Conservation (phyloP, 306 rosid genomes). For the Carpinus fangiana region DNA sequence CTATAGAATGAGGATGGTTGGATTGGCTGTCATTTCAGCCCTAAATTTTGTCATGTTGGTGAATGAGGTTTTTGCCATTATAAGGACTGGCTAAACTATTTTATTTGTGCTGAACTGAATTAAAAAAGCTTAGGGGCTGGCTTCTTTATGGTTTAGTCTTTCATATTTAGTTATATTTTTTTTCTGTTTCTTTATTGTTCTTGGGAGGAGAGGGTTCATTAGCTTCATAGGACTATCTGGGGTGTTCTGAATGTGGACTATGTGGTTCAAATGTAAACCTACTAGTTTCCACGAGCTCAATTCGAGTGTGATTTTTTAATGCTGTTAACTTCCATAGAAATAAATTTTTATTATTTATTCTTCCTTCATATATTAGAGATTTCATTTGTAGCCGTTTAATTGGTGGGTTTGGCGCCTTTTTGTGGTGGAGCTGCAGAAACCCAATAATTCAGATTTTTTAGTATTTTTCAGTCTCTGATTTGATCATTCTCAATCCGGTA, state of each 20-base stretch:
- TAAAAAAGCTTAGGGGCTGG: neutral
- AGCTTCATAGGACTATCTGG: neutral
- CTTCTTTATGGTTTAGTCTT: neutral
- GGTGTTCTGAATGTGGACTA: neutral
- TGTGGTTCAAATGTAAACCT: neutral
- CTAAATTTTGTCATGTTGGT: neutral
- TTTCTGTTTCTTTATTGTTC: neutral
- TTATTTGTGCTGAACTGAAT: neutral
- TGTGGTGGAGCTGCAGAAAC: neutral
- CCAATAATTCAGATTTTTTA: neutral
- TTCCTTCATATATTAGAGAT: neutral
- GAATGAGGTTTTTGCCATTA: neutral
- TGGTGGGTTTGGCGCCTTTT: neutral
- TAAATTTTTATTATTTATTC: neutral
- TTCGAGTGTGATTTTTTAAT: too few relatives aligned
- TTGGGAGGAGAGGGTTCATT: neutral
- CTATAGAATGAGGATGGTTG: neutral
- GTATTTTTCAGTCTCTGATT: too few relatives aligned
- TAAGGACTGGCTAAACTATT: neutral
- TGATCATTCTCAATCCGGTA: neutral
- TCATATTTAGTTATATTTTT: neutral
- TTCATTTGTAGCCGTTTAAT: neutral
- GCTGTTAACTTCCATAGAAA: too few relatives aligned
- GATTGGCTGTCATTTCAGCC: neutral
- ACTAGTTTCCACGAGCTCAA: neutral